Conservation (phyloP, 495 filamentous ascomycete genomes). For the Letharia columbiana region DNA sequence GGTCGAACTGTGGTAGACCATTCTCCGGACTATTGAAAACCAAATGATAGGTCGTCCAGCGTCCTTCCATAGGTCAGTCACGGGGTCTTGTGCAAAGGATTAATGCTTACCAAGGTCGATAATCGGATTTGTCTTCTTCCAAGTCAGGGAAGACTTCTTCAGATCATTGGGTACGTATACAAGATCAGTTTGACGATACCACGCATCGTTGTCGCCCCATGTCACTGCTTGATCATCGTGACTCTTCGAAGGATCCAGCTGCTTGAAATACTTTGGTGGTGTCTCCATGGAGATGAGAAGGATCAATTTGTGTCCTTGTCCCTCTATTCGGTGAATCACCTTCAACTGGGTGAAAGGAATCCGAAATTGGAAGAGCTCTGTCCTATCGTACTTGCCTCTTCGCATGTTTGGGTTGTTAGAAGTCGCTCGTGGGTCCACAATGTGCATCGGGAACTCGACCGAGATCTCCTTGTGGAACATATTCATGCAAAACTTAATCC, state of each 20-base stretch:
- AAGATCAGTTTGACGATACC: constrained; percentile 70
- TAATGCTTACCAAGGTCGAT: constrained; percentile 63
- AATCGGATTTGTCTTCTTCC: constrained; percentile 47
- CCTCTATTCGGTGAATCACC: constrained; percentile 42
- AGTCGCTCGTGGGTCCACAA: constrained; percentile 32
- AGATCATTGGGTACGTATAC: constrained; percentile 40
- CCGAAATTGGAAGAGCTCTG: constrained; percentile 41
- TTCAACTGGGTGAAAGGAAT: constrained; percentile 59
- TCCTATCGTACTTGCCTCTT: constrained; percentile 12
- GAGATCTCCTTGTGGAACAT: constrained; percentile 36
- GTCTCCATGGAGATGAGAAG: constrained; percentile 54
- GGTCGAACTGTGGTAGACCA: constrained; percentile 28
- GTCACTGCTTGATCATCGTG: constrained; percentile 32
- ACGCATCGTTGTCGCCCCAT: constrained; percentile 63
- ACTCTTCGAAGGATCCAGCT: constrained; percentile 36
- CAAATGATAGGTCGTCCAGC: constrained; percentile 62
- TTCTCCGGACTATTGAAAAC: constrained; percentile 34
- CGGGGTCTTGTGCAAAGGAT: background rate
- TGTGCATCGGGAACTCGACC: constrained; percentile 36
- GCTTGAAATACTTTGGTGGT: constrained; percentile 58
- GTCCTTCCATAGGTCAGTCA: constrained; percentile 35
- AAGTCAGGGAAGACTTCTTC: constrained; percentile 37
- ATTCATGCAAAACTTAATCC: constrained; percentile 36
- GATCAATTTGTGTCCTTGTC: constrained; percentile 28
- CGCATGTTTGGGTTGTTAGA: background rate